Evolutionary conservation across 2,329 filamentous ascomycete species (phyloP), one percentile per base, ranked within the genome.

Genomic region (Sclerotinia glacialis): DNA sequence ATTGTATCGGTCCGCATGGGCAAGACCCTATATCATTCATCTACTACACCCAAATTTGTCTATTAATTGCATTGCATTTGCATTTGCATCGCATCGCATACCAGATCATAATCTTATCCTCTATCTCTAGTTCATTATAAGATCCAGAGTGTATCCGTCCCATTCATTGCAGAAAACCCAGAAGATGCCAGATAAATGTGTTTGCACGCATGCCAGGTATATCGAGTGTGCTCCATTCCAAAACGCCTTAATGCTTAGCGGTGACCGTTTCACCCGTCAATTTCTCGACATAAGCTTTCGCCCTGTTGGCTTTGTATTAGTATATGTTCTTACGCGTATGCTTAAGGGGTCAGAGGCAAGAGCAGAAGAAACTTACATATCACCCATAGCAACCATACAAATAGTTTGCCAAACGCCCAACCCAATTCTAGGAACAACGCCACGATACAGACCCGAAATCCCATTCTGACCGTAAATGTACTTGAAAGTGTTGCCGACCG

Each of bases 371-470:
- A 73, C 92, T 84, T 82, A 96, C 93, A 96, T 93, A 82, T 98
- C 95, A 81, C 95, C 95, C 80, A 98, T 85, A 77, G 94, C 95
- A 81, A 99, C 95, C 95, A 99, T 99, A 86, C 95, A 99, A 77
- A 99, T 90, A 70, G 95, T 99, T 86, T 99, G 95, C 95, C 95
- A 99, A 82, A 99, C 87, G 78, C 95, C 90, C 71, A 99, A 88
- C 74, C 93, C 93, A 78, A 99, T 93, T 79, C 95, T 89, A 75
- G 95, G 95, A 73, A 92, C 85, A 71, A 99, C 94, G 77, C 95
- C 95, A 77, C 95, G 92, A 85, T 99, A 99, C 72, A 99, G 84
- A 77, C 95, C 95, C 83, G 88, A 90, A 76, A 98, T 58, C 69
- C 95, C 95, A 80, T 96, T 97, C 78, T 86, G 86, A 73, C 85